Percentiles rank a stretch among this genome's conserved stretches.
phyloP scores from a whole-genome alignment of 1,284 basidiomycete species.

The Sporisorium scitamineum region DNA sequence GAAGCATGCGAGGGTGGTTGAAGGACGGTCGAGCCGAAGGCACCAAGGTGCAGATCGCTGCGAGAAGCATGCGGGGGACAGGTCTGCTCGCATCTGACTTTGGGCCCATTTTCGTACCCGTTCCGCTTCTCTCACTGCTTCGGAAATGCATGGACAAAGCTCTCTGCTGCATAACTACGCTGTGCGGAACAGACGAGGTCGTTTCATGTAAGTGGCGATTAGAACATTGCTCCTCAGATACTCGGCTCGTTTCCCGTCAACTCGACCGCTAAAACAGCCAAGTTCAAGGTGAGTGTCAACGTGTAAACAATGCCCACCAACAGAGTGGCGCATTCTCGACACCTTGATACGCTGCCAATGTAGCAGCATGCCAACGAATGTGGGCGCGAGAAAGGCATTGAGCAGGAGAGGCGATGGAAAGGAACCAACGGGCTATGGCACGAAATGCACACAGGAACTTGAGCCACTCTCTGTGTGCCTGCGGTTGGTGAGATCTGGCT shows the following conservation, averaged over 20 bases:
- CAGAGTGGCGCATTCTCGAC: background rate
- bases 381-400: background rate
- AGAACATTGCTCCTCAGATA: background rate
- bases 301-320: background rate
- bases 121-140: background rate
- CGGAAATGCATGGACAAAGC: background rate
- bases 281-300: background rate
- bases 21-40: slow-evolving; percentile 16
- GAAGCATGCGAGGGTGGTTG: slow-evolving; percentile 5
- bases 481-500: slow-evolving; percentile 1
- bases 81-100: no score
- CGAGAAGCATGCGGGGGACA: background rate
- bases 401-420: background rate
- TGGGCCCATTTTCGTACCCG: no score
- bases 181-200: background rate
- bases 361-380: background rate
- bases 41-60: background rate
- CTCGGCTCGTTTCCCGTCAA: background rate
- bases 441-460: background rate
- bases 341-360: background rate
- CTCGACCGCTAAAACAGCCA: background rate
- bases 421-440: background rate
- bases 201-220: no score
- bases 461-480: background rate
- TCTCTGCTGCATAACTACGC: no score